Conservation (phyloP, 208 protist genomes). For the Trypanosoma cruzi region DNA sequence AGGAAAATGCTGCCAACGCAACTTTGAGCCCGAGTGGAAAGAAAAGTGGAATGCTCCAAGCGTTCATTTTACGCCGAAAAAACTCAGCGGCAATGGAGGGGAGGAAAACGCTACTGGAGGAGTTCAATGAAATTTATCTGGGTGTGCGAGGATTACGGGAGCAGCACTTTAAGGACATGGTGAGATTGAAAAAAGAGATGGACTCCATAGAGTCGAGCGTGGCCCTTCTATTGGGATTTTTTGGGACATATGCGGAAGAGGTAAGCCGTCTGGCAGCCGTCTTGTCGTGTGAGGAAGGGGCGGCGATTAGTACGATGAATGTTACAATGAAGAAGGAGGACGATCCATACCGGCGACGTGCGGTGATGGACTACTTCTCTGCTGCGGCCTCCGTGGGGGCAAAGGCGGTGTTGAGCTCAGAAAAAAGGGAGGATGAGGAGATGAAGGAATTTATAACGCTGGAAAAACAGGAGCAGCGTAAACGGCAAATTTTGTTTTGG, state of each 20-base stretch:
- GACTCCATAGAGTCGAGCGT: slow-evolving; percentile 25
- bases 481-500: slow-evolving; percentile 13
- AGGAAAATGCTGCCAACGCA: not conserved
- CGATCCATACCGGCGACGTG: slow-evolving; percentile 8
- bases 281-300: slow-evolving; percentile 13
- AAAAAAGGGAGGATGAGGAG: not conserved
- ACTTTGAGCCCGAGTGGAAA: not conserved
- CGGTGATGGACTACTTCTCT: slow-evolving; percentile 24
- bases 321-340: not conserved
- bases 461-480: not conserved
- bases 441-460: not conserved
- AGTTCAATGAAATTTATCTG: slow-evolving; percentile 16
- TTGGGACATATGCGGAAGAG: slow-evolving; percentile 25
- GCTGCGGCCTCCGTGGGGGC: not conserved
- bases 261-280: slow-evolving; percentile 4
- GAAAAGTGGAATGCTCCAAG: not conserved
- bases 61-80: not conserved
- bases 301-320: not conserved
- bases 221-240: slow-evolving; percentile 28
- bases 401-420: not conserved
- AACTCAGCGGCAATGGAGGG: not conserved
- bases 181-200: slow-evolving; percentile 17
- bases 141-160: slow-evolving; percentile 15
- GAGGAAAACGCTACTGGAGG: slow-evolving; percentile 23
- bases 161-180: slow-evolving; percentile 27